A percentile compares a stretch with the other conserved stretches of the same genome.
phyloP scores from a whole-genome alignment of 495 filamentous ascomycete genomes.

The Tuber microsphaerosporum region DNA sequence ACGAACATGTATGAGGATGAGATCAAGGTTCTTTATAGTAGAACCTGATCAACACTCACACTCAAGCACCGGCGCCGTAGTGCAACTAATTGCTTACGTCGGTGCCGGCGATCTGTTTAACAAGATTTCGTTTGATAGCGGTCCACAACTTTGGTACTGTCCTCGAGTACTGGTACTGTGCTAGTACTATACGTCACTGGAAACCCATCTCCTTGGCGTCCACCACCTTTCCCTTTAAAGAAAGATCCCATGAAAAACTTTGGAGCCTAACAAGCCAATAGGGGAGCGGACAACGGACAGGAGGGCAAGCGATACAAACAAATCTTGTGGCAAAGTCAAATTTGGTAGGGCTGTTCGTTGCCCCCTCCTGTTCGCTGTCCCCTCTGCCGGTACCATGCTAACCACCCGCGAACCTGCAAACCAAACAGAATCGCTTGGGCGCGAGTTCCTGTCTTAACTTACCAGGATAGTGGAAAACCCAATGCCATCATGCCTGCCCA shows the following conservation, averaged over 20 bases:
- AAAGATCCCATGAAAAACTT: neutral
- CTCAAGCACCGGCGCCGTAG: neutral
- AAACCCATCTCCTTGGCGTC: neutral
- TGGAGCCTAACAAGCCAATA: neutral
- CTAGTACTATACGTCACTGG: neutral
- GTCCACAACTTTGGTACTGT: neutral
- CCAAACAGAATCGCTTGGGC: too few relatives aligned
- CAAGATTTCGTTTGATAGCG: neutral
- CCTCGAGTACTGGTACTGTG: too few relatives aligned
- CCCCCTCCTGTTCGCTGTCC: too few relatives aligned
- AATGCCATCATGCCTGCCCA: too few relatives aligned
- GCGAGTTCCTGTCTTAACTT: too few relatives aligned
- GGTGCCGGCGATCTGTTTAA: neutral
- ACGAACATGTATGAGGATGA: neutral
- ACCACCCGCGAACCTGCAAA: neutral
- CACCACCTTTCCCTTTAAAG: neutral
- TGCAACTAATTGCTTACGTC: neutral
- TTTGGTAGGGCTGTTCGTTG: too few relatives aligned
- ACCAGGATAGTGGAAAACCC: too few relatives aligned
- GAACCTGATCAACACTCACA: neutral
- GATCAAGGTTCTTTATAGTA: neutral
- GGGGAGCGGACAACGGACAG: too few relatives aligned
- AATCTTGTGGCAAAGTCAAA: too few relatives aligned
- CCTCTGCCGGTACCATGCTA: too few relatives aligned
- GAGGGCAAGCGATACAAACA: too few relatives aligned